phyloP scores from a whole-genome alignment of 805 yeast genomes.

The Starmerella davenportii region DNA sequence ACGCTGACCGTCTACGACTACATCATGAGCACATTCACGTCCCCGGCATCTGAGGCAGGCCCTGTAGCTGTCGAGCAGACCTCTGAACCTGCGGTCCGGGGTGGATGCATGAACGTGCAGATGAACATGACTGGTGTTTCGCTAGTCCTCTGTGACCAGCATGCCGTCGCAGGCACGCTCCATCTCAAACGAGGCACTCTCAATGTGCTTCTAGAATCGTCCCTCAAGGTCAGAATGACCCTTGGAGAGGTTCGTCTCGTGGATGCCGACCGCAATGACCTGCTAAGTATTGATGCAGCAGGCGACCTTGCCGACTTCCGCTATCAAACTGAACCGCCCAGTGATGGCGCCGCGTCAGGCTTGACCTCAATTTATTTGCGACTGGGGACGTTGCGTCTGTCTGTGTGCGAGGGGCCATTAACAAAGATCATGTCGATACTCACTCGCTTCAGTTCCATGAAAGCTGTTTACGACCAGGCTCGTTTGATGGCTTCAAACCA shows the following conservation, averaged over 20 bases:
- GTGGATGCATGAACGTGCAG: constrained; percentile 35
- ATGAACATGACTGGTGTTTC: constrained; percentile 57
- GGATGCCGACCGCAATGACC: constrained; percentile 30
- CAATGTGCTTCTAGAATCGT: constrained; percentile 49
- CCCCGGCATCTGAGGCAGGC: constrained; percentile 43
- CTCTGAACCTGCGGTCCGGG: background rate
- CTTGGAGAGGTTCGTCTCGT: constrained; percentile 56
- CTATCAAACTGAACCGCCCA: constrained; percentile 54
- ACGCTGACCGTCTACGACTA: constrained; percentile 63
- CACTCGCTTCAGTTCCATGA: constrained; percentile 66
- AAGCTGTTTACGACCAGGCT: constrained; percentile 72
- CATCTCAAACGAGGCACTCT: constrained; percentile 57
- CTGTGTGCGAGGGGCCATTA: constrained; percentile 44
- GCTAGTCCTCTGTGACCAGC: constrained; percentile 64
- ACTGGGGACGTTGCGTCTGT: constrained; percentile 54
- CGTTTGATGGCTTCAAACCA: constrained; percentile 76
- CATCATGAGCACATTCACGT: constrained; percentile 70
- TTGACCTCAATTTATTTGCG: constrained; percentile 39
- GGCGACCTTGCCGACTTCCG: constrained; percentile 60
- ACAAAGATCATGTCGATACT: constrained; percentile 47
- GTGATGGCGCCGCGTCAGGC: constrained; percentile 20
- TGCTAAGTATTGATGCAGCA: constrained; percentile 73
- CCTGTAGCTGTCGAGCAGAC: background rate
- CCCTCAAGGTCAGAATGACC: constrained; percentile 47
- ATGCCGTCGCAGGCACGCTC: constrained; percentile 62